Evolutionary conservation across 2,329 filamentous ascomycete genomes (phyloP), one percentile per base, ranked within the genome.

Genomic region (Torrubiella hemipterigena): DNA sequence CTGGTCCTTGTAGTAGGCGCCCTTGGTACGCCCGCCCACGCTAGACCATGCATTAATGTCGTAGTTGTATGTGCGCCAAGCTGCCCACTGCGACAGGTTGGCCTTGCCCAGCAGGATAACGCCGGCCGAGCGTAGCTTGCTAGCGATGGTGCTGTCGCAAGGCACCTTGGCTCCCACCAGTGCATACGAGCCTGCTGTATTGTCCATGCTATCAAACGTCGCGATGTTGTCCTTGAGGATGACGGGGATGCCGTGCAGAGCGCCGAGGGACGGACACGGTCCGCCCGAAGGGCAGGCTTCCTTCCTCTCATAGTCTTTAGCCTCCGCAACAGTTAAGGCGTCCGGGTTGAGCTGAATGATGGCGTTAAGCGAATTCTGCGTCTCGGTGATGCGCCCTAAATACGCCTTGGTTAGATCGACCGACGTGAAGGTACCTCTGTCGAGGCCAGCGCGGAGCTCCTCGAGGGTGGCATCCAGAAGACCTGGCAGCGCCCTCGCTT

Each of bases 171-270:
- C 65, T 1, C 70, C 71, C 1, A 72, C 42, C 1, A 79, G 54
- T 6, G 69, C 63, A 40, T 63, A 76, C 0, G 73, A 78, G 6
- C 74, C 74, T 7, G 72, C 49, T 2, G 69, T 70, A 37, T 70
- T 77, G 45, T 70, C 63, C 67, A 76, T 72, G 38, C 58, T 46
- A 44, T 77, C 73, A 3, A 54, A 45, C 1, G 72, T 78, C 13
- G 66, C 72, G 35, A 78, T 76, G 43, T 73, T 75, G 48, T 74
- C 67, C 50, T 78, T 78, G 53, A 78, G 59, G 8, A 78, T 50
- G 22, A 79, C 65, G 0, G 74, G 74, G 3, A 78, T 60, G 4
- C 74, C 74, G 46, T 78, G 72, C 1, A 77, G 54, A 5, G 69
- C 69, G 2, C 64, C 42, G n/a, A n/a, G n/a, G n/a, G n/a, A n/a